Evolutionary conservation across 1,284 basidiomycete species (phyloP), one percentile per base, ranked within the genome.

Genomic region (Inonotus obliquus): DNA sequence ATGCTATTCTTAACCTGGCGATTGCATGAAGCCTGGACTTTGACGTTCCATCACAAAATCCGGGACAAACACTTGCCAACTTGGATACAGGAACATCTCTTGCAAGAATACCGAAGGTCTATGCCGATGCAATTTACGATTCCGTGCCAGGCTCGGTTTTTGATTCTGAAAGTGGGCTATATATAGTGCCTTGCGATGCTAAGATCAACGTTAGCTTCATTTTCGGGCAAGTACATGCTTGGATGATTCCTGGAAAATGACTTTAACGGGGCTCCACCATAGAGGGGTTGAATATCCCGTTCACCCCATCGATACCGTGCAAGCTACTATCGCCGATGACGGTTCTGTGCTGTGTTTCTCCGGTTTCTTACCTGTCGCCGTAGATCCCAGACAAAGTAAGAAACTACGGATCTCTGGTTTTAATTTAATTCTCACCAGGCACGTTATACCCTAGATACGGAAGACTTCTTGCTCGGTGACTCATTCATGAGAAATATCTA

Each of bases 181-280:
- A 55, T 23, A 27, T 45, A 21, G 54, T 61, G 19, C 59, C 59
- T 17, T 61, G 59, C 39, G 54, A 61, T 19, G 44, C 59, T 11
- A 61, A 29, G 32, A 9, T 61, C 5, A 56, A 61, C 29, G 53
- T 61, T n/a, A 61, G 59, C 39, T 61, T 61, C 27, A 19, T 56
- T 4, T 61, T 61, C 44, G 54, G 59, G 59, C 48, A 25, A 14
- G 35, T 25, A 23, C 49, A 21, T 32, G 9, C 17, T 48, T n/a
- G 32, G 1, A 11, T 41, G 52, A n/a, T n/a, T 13, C 23, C 35
- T n/a, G 23, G n/a, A 9, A 6, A 21, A 9, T 39, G 11, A 14
- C 14, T 19, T 32, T 13, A 21, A 32, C 7, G 14, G 37, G 13
- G 14, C 38, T 41, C 14, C 44, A 17, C 13, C n/a, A 14, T 41